Percentiles rank a stretch among this genome's conserved stretches.
These are phyloP conservation scores for Backusella tarrabulga DNA, from an alignment of 192 early-diverging fungal genomes.

Conservation along the genomic window DNA sequence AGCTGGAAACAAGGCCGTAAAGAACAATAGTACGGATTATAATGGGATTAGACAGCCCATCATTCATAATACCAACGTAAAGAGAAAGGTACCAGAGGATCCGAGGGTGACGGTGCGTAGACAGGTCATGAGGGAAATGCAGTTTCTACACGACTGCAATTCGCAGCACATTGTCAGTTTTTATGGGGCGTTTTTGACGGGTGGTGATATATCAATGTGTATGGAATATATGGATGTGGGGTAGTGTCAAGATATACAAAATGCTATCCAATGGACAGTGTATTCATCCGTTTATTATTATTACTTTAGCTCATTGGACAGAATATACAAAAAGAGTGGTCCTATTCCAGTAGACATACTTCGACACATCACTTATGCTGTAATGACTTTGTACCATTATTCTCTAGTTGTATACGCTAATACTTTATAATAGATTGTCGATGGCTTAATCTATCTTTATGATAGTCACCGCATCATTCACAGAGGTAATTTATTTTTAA, in stretches of 20 bases:
- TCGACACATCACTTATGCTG: conserved; percentile 80
- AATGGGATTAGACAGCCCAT: background rate
- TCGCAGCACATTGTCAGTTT: conserved; percentile 95
- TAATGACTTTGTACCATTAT: conserved; percentile 33
- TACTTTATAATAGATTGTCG: conserved; percentile 48
- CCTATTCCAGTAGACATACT: conserved; percentile 87
- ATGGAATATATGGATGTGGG: conserved; percentile 98
- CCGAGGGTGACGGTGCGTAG: conserved; percentile 73
- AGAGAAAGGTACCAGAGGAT: conserved; percentile 26
- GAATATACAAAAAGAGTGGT: conserved; percentile 89
- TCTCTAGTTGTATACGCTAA: background rate
- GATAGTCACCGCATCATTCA: conserved; percentile 92
- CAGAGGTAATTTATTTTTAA: conserved; percentile 58
- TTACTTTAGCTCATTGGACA: conserved; percentile 72
- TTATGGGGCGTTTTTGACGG: conserved; percentile 91
- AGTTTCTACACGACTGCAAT: conserved; percentile 95
- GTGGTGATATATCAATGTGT: conserved; percentile 87
- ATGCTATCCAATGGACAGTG: background rate
- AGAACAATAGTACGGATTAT: conserved; percentile 3
- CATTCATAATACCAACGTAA: background rate
- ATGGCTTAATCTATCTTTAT: conserved; percentile 85
- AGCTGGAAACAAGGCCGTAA: background rate
- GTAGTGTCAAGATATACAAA: conserved; percentile 28
- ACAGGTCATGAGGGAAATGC: conserved; percentile 93
- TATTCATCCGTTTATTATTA: background rate